Base-by-base conservation (phyloP, 768 basidiomycete species). In the Calocera viscosa region DNA sequence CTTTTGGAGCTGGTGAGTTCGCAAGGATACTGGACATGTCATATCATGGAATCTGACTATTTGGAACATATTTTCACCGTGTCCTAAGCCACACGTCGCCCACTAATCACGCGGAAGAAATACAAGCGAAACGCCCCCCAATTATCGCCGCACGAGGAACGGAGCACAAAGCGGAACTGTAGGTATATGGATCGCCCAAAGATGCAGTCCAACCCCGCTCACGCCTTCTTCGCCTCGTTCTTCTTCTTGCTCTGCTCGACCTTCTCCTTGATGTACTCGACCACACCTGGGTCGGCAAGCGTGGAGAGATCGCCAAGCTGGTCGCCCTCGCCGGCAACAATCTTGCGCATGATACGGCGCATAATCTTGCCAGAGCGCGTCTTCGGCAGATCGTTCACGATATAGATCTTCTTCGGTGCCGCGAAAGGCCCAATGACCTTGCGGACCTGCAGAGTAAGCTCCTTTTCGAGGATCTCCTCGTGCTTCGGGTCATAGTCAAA, bases 351-450 rank as follows among this genome's bases (percentile, higher is more conserved):
- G 69, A 96, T 90, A 65, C 95, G 85, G 49, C 95, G 86, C 90
- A 97, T 94, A 76, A 94, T 92, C 89, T 98, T 98, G 47, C 94
- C 94, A 17, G 88, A 90, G 60, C 95, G 82, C 35, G 95, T 97
- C 85, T 96, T 96, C 39, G 94, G 94, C 66, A 96, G 79, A 77
- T 95, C 94, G 47, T 76, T 70, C 70, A 92, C 88, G 71, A 94
- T 80, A 76, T 82, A 86, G 71, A 95, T 85, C 79, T 88, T 90
- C 84, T 97, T 98, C 30, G 95, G 95, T 17, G 94, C 88, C 1
- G 95, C 95, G 77, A 99, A 97, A 1, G 96, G 94, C 2, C 95
- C 96, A 68, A 99, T 99, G 49, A 90, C 90, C 79, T 98, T 98
- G 73, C 96, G 87, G 22, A 97, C 94, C 79, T 97, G 94, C 34